phyloP scores from a whole-genome alignment of 2,329 filamentous ascomycete species.

The Claviceps paspali region DNA sequence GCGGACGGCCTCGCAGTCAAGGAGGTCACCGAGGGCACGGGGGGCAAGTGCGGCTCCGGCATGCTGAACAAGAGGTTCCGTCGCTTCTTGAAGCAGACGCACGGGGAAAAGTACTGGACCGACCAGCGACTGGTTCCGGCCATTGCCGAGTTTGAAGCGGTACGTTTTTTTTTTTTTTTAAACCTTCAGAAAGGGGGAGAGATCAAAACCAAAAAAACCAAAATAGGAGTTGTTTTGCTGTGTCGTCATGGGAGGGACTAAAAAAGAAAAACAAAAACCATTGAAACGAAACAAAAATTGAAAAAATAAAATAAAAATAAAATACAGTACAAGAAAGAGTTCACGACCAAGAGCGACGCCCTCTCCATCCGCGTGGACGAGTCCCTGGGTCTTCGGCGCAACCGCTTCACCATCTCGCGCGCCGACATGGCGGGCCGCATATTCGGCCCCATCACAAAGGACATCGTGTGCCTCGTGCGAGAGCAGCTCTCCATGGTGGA shows the following conservation, averaged over 20 bases:
- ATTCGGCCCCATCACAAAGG: constrained; percentile 26
- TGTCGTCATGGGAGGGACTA: no score
- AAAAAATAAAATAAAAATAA: background rate
- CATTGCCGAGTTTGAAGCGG: constrained; percentile 27
- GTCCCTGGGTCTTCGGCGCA: constrained; percentile 17
- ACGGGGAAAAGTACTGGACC: constrained; percentile 27
- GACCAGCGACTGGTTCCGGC: constrained; percentile 25
- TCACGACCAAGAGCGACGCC: constrained; percentile 20
- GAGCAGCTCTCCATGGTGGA: constrained; percentile 24
- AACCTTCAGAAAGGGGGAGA: no score
- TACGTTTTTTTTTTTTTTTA: no score
- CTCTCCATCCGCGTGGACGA: constrained; percentile 20
- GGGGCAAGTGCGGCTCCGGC: constrained; percentile 33
- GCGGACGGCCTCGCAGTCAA: constrained; percentile 28
- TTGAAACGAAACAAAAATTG: no score
- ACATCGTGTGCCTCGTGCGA: constrained; percentile 26
- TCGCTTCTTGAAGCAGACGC: constrained; percentile 25
- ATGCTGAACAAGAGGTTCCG: constrained; percentile 33
- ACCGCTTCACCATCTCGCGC: constrained; percentile 22
- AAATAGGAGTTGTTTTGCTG: no score
- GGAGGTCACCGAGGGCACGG: constrained; percentile 33
- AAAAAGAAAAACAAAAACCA: no score
- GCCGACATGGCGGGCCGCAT: constrained; percentile 50
- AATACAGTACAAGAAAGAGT: constrained; percentile 23
- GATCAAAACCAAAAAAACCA: no score